A percentile compares a stretch with the other conserved stretches of the same genome.
Conservation (phyloP, 2,329 filamentous ascomycete genomes). For the Daldinia sp. region DNA sequence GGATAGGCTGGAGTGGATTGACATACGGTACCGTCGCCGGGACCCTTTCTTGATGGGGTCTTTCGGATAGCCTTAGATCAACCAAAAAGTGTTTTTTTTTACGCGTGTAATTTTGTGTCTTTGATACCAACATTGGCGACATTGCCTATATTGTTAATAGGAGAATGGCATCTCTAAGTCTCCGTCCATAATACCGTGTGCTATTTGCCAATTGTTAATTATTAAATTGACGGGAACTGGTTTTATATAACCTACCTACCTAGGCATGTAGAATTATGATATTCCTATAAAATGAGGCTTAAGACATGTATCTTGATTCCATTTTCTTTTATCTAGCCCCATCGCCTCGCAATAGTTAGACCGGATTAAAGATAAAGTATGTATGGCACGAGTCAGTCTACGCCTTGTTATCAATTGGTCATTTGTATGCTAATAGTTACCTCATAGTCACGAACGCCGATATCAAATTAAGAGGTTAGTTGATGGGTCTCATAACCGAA, state of each 20-base stretch:
- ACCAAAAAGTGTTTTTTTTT: slow-evolving; percentile 36
- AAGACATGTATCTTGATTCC: too few relatives aligned
- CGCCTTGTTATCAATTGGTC: neutral
- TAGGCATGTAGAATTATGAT: too few relatives aligned
- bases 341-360: too few relatives aligned
- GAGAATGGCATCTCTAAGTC: too few relatives aligned
- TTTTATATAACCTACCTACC: too few relatives aligned
- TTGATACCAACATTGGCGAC: neutral
- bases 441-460: neutral
- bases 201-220: neutral
- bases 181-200: neutral
- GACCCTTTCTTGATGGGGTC: slow-evolving; percentile 16
- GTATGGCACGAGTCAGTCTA: neutral
- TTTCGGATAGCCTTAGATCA: slow-evolving; percentile 19
- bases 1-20: slow-evolving; percentile 31
- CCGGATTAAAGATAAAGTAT: too few relatives aligned
- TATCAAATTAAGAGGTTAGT: neutral
- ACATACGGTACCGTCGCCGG: slow-evolving; percentile 15
- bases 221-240: too few relatives aligned
- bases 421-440: neutral
- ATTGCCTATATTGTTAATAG: neutral
- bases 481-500: neutral
- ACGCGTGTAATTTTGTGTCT: neutral
- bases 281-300: too few relatives aligned
- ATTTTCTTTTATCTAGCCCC: too few relatives aligned